Conservation (phyloP, 352 stramenopile species). For the Globisporangium orthogonon region DNA sequence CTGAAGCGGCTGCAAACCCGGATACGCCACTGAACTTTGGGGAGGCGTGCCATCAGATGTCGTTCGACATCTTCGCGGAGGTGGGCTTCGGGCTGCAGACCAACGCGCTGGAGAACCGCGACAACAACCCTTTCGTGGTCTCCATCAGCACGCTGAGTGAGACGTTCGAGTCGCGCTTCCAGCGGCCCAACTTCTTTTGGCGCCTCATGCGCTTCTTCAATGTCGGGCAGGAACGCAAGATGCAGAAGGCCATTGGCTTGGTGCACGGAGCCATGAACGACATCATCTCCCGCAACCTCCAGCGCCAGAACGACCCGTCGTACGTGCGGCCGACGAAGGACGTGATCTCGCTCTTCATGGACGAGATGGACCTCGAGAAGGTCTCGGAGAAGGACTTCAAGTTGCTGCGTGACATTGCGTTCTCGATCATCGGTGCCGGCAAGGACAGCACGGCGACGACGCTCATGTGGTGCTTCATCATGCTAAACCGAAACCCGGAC, state of each 20-base stretch:
- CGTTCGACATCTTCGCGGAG: slow-evolving; percentile 57
- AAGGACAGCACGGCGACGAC: slow-evolving; percentile 67
- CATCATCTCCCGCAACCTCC: slow-evolving; percentile 38
- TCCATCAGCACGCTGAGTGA: slow-evolving; percentile 40
- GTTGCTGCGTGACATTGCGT: slow-evolving; percentile 35
- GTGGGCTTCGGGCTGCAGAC: slow-evolving; percentile 38
- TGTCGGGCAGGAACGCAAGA: slow-evolving; percentile 29
- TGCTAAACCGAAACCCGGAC: slow-evolving; percentile 54
- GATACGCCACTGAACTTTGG: slow-evolving; percentile 19
- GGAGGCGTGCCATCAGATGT: slow-evolving; percentile 43
- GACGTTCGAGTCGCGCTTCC: slow-evolving; percentile 35
- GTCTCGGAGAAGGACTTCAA: slow-evolving; percentile 18
- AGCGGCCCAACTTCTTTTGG: slow-evolving; percentile 44
- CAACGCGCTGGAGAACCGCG: slow-evolving; percentile 25
- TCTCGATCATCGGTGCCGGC: slow-evolving; percentile 57
- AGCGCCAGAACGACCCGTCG: slow-evolving; percentile 5
- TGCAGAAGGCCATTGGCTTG: slow-evolving; percentile 21
- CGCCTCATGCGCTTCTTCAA: slow-evolving; percentile 43
- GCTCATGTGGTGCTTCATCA: slow-evolving; percentile 68
- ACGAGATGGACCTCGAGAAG: slow-evolving; percentile 9
- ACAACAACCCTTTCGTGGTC: slow-evolving; percentile 40
- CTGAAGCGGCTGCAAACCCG: background rate
- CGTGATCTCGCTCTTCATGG: slow-evolving; percentile 40
- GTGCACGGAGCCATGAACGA: slow-evolving; percentile 35
- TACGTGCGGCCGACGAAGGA: slow-evolving; percentile 20